Evolutionary conservation across 768 basidiomycete species (phyloP), one percentile per base, ranked within the genome.

Genomic region (Hygrocybe punicea): DNA sequence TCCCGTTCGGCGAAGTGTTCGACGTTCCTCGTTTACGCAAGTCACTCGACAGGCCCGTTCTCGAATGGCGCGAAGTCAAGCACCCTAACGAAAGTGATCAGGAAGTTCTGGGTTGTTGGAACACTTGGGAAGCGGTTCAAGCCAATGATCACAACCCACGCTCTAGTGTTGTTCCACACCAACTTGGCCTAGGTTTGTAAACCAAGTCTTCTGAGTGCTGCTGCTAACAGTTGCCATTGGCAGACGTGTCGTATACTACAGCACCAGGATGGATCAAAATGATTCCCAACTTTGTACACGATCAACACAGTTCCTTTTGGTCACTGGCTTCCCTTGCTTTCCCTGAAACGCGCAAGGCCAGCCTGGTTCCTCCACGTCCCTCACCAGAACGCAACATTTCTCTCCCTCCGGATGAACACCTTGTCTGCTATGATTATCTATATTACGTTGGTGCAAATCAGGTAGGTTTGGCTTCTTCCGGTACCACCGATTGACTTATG

Each of bases 21-120:
- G 84, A 87, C 62, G 68, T 86, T 45, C 76, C 79, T 1, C 75
- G 81, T 9, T 74, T 86, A 5, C 71, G 77, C 29, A 66, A 73
- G 51, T 63, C 66, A 11, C 63, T 85, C 21, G 71, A 74, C 17
- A 70, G 63, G 39, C 80, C 84, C 0, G 64, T 87, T 11, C 64
- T 86, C 4, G 84, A 87, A 68, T 87, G 85, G 85, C 73, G 78
- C 44, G 78, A 86, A 58, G 77, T 87, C 46, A 87, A 87, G 65
- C 71, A 80, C 55, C 64, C 66, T 13, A 70, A 67, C 35, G 78
- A 76, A 53, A 58, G 69, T 6, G 62, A 66, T 21, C 17, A 75
- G 8, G 80, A 83, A 35, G 77, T 79, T n/a, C 58, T 83, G 17
- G 81, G 81, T n/a, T 83, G 81, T 61, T 83, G 81, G 81, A 80